Evolutionary conservation across 139 green algal genomes (phyloP).

Genomic region (Eudorina sp.): DNA sequence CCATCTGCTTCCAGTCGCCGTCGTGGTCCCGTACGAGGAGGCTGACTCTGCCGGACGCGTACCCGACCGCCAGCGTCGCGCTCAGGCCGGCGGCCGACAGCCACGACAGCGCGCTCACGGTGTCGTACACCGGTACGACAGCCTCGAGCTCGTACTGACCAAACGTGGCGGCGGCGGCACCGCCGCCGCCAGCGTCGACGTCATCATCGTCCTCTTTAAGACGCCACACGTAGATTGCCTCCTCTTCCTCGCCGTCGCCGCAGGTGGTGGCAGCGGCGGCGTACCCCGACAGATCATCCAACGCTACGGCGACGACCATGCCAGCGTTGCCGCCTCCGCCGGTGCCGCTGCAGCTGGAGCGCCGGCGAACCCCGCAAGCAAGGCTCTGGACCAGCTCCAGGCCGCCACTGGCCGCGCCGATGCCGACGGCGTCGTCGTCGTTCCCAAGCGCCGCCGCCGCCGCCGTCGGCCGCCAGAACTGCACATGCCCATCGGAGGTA

Average conservation of each 20-base stretch:
- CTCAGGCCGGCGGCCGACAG: slow-evolving; percentile 41
- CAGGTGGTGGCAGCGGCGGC: slow-evolving; percentile 60
- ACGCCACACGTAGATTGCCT: slow-evolving; percentile 61
- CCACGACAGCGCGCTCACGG: slow-evolving; percentile 59
- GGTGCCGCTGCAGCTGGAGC: slow-evolving; percentile 8
- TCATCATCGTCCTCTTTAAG: background rate
- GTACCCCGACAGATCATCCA: slow-evolving; percentile 49
- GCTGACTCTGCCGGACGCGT: slow-evolving; percentile 12
- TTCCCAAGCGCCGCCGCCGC: too few species aligned
- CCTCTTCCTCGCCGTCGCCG: slow-evolving; percentile 55
- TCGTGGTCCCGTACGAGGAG: slow-evolving; percentile 46
- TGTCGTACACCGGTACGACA: slow-evolving; percentile 56
- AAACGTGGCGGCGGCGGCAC: background rate
- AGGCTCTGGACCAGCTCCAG: slow-evolving; percentile 31
- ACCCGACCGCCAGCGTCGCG: slow-evolving; percentile 36
- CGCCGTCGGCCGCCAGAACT: slow-evolving; percentile 49
- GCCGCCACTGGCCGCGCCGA: background rate
- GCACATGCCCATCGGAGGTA: slow-evolving; percentile 39
- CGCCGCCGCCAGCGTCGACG: background rate
- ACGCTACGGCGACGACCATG: slow-evolving; percentile 40
- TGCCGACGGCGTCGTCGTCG: background rate
- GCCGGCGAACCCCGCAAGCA: background rate
- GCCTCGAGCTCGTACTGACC: slow-evolving; percentile 52
- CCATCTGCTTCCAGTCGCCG: slow-evolving; percentile 34
- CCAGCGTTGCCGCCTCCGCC: background rate